phyloP scores from a whole-genome alignment of 2,329 filamentous ascomycete genomes.

The Neoarthrinium moseri region DNA sequence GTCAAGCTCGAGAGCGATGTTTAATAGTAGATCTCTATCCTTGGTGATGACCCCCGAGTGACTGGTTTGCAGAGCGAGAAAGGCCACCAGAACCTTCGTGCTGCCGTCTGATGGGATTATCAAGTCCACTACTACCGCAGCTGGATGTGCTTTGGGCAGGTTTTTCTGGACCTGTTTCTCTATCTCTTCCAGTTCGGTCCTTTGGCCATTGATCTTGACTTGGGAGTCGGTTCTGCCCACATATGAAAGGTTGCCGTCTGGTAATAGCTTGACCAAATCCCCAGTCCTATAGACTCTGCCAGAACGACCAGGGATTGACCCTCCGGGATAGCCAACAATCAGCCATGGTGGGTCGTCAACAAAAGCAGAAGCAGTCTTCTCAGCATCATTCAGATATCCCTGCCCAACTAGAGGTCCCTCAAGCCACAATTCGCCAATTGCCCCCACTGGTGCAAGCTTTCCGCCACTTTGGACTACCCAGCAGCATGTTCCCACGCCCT shows the following conservation, averaged over 20 bases:
- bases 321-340: not conserved
- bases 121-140: not conserved
- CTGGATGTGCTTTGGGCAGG: not conserved
- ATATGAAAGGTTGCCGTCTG: not conserved
- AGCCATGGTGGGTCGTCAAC: conserved; percentile 11
- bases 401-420: conserved; percentile 2
- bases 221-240: conserved; percentile 7
- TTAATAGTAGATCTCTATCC: not conserved
- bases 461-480: not conserved
- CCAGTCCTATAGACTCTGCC: conserved; percentile 6
- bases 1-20: not conserved
- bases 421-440: conserved; percentile 2
- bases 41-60: not conserved
- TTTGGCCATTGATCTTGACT: conserved; percentile 6
- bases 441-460: not conserved
- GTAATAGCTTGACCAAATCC: not conserved
- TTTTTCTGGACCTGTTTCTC: not conserved
- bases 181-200: conserved; percentile 6
- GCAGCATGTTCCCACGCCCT: not conserved
- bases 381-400: not conserved
- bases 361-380: not conserved
- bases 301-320: not conserved
- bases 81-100: not conserved
- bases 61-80: not conserved
- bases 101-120: not conserved